phyloP scores from a whole-genome alignment of 2,329 filamentous ascomycete genomes.

The Neopestalotiopsis rosae region DNA sequence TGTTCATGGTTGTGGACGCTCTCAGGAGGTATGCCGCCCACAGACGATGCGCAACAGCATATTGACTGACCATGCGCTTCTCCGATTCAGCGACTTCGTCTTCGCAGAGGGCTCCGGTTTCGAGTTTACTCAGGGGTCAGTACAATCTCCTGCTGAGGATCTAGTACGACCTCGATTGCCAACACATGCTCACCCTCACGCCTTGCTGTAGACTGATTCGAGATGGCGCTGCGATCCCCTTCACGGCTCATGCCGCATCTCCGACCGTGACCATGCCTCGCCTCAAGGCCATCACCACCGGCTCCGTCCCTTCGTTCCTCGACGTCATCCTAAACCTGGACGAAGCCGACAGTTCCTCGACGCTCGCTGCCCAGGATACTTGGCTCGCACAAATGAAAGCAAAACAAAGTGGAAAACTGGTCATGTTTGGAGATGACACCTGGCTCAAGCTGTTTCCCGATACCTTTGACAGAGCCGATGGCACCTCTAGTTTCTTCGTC shows the following conservation, averaged over 20 bases:
- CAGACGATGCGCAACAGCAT: not conserved
- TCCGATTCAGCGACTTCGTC: constrained; percentile 81
- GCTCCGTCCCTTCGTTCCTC: constrained; percentile 96
- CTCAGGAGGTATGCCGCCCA: constrained; percentile 73
- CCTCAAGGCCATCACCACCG: constrained; percentile 95
- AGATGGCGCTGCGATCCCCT: constrained; percentile 83
- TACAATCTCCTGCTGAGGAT: not conserved
- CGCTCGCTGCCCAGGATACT: constrained; percentile 86
- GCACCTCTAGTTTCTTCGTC: constrained; percentile 97
- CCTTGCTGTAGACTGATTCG: constrained; percentile 72
- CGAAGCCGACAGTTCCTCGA: constrained; percentile 90
- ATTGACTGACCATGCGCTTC: not conserved
- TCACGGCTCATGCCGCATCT: constrained; percentile 94
- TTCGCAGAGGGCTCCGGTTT: constrained; percentile 84
- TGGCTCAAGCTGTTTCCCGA: constrained; percentile 96
- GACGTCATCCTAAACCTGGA: constrained; percentile 97
- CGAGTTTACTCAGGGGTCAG: constrained; percentile 83
- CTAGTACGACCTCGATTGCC: not conserved
- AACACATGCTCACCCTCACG: not conserved
- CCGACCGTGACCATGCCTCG: constrained; percentile 98
- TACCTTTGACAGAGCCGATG: constrained; percentile 85
- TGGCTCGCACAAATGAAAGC: constrained; percentile 94
- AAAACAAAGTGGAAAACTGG: constrained; percentile 71
- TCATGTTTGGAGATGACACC: constrained; percentile 98
- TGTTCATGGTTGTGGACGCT: constrained; percentile 99